Base-by-base conservation (phyloP, 2,329 filamentous ascomycete genomes). In the Colletotrichum incanum region DNA sequence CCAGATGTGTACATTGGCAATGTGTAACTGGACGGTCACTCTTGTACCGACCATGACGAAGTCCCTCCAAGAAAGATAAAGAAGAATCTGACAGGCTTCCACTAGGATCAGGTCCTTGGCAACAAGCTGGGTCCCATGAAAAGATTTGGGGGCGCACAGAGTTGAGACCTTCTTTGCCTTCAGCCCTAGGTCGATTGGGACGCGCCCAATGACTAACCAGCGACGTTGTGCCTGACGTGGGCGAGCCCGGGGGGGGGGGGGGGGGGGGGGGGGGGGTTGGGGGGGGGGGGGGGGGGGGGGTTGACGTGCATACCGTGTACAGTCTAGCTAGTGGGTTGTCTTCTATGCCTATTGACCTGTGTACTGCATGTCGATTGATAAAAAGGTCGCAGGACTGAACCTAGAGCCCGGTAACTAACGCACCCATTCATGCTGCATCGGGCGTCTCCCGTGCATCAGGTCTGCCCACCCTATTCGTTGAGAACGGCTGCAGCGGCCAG, bases 181-280 rank as follows among this genome's bases (percentile, higher is more conserved):
- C 65, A 69, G 69, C 65, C 65, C 70, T 47, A 72, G 65, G 18
- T 64, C 50, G 52, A 63, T 43, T 49, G 34, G 49, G 37, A 34
- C n/a, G 37, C 26, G 58, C 14, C 69, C 58, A 72, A 69, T 59
- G 18, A 52, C 31, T 45, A 37, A 47, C 31, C 34, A 43, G 49
- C 43, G 43, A 60, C 55, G 52, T 62, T 31, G 64, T 60, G 65
- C 69, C 58, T 72, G 69, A 69, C 69, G 50, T 64, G 69, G 58
- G 52, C 47, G 43, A 37, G 28, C 23, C n/a, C 47, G 59, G 65
- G 45, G 28, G 59, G 65, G 45, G 37, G 37, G 59, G 65, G 45
- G 37, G 37, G 59, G 65, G 45, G 37, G 37, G 59, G 65, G 45
- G 37, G 37, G 59, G 65, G 45, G 37, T n/a, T n/a, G n/a, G 59